Conservation (phyloP, 2,329 filamentous ascomycete species). For the Fusarium sp. region DNA sequence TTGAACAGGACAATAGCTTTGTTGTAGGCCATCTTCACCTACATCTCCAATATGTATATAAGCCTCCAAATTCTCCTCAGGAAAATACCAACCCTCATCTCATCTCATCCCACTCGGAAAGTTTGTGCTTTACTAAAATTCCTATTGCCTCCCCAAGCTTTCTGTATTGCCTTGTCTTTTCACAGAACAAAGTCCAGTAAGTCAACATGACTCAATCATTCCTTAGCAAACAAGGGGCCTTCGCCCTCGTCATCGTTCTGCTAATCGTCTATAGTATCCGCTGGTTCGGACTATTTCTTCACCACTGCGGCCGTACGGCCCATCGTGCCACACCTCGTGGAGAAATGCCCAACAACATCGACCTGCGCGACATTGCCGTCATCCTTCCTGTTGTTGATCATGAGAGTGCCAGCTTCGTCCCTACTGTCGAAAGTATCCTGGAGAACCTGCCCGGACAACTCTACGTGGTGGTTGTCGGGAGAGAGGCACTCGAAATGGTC, state of each 20-base stretch:
- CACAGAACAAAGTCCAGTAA: too few species aligned
- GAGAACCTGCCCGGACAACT: conserved; percentile 12
- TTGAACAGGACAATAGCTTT: not conserved
- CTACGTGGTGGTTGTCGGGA: conserved; percentile 5
- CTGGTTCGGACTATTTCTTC: not conserved
- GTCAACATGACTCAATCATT: not conserved
- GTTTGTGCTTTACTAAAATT: not conserved
- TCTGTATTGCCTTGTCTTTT: not conserved
- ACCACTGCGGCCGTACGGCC: not conserved
- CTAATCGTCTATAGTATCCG: not conserved
- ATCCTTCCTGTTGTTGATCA: conserved; percentile 24
- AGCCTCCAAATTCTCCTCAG: not conserved
- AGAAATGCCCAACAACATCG: not conserved
- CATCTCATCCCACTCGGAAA: not conserved
- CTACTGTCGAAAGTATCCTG: conserved; percentile 19
- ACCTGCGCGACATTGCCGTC: not conserved
- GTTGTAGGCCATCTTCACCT: not conserved
- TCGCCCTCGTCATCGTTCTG: not conserved
- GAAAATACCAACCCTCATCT: not conserved
- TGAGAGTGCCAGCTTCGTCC: not conserved
- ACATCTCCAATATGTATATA: not conserved
- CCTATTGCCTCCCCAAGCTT: not conserved
- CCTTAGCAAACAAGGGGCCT: not conserved
- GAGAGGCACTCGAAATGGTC: not conserved
- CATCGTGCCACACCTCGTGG: not conserved